phyloP scores from a whole-genome alignment of 345 rosid species.

The Hevea brasiliensis region DNA sequence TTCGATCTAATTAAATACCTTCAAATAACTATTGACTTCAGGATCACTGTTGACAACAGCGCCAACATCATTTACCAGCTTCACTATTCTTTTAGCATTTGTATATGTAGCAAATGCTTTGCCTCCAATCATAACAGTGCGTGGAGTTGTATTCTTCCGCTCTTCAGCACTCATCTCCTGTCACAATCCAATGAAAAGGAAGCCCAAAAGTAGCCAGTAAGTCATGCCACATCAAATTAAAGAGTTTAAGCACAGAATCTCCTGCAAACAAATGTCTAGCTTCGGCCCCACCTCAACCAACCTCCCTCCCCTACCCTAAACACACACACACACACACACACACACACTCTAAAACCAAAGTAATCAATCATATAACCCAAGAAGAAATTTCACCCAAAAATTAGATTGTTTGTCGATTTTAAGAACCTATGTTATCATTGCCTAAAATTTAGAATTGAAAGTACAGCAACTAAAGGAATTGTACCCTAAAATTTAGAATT shows the following conservation, averaged over 20 bases:
- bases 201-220: background rate
- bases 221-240: conserved; percentile 13
- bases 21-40: conserved; percentile 77
- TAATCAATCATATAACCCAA: background rate
- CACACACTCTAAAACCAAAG: background rate
- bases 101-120: conserved; percentile 98
- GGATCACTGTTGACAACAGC: conserved; percentile 86
- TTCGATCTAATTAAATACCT: conserved; percentile 45
- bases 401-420: background rate
- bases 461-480: background rate
- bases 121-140: conserved; percentile 95
- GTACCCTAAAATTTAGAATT: too few relatives aligned
- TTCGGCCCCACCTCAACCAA: background rate
- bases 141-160: conserved; percentile 77
- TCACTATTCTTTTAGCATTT: conserved; percentile 95
- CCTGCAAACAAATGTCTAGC: background rate
- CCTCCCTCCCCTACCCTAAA: background rate
- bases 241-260: background rate
- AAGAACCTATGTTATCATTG: background rate
- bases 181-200: conserved; percentile 28
- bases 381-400: background rate
- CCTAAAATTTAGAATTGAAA: background rate
- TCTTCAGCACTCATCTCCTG: conserved; percentile 90
- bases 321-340: too few relatives aligned
- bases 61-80: conserved; percentile 92